A percentile compares a stretch with the other conserved stretches of the same genome.
These are phyloP conservation scores for Glomus cerebriforme DNA, from an alignment of 192 early-diverging fungal species.

Conservation along the genomic window DNA sequence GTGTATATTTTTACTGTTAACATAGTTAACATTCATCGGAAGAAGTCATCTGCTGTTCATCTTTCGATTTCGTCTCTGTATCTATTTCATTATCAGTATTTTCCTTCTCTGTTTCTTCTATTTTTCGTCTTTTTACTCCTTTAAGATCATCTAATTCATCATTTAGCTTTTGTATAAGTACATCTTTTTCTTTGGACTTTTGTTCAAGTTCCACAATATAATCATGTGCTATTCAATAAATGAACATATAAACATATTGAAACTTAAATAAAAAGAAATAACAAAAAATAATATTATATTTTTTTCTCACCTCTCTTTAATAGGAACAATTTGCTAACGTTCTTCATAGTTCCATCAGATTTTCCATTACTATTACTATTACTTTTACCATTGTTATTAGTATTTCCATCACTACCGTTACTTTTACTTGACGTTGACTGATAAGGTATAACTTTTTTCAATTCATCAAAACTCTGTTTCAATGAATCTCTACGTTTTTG, in stretches of 20 bases:
- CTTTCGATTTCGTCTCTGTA: not conserved
- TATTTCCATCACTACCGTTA: constrained; percentile 6
- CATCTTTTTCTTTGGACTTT: constrained; percentile 19
- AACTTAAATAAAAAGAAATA: not conserved
- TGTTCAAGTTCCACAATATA: constrained; percentile 29
- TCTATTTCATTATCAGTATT: not conserved
- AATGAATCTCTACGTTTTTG: constrained; percentile 94
- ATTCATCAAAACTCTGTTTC: constrained; percentile 85
- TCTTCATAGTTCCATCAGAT: constrained; percentile 16
- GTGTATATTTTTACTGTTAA: not conserved
- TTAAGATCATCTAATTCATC: constrained; percentile 20
- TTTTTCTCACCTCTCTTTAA: constrained; percentile 25
- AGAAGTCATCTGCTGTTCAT: not conserved
- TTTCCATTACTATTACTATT: not conserved
- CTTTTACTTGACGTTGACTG: not conserved
- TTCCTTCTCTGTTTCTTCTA: not conserved
- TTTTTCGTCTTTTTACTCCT: not conserved
- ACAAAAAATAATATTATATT: not conserved
- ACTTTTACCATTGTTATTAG: not conserved
- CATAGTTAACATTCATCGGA: not conserved
- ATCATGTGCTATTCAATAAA: constrained; percentile 21
- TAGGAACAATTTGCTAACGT: constrained; percentile 28
- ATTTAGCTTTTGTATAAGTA: constrained; percentile 2
- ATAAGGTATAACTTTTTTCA: constrained; percentile 66
- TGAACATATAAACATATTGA: not conserved